Conservation (phyloP, 192 early-diverging fungal species). For the Dispira simplex region DNA sequence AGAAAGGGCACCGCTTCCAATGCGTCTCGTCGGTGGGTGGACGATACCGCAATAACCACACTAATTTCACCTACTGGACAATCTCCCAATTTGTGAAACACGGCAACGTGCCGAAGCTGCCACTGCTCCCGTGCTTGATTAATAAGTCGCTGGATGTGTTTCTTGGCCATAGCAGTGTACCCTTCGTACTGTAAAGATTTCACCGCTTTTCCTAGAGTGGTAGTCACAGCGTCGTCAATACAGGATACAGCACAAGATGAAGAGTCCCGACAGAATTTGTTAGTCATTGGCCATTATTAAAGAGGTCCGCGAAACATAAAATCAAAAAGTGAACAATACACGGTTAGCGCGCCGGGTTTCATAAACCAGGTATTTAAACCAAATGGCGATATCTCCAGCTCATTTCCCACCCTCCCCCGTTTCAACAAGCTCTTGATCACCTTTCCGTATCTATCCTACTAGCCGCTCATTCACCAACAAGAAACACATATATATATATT, state of each 20-base stretch:
- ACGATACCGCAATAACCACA: constrained; percentile 67
- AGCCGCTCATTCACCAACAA: too few species aligned
- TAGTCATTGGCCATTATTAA: neutral
- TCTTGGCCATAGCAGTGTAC: constrained; percentile 75
- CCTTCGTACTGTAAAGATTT: constrained; percentile 68
- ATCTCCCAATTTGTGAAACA: constrained; percentile 66
- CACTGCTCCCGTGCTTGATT: constrained; percentile 44
- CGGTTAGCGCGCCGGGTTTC: neutral
- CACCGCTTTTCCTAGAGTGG: constrained; percentile 42
- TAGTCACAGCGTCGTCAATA: neutral
- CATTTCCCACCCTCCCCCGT: neutral
- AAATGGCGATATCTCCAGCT: neutral
- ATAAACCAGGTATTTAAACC: neutral
- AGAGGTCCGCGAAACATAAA: neutral
- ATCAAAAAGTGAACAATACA: constrained; percentile 8
- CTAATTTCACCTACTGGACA: constrained; percentile 69
- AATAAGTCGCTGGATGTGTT: constrained; percentile 45
- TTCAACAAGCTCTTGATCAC: neutral
- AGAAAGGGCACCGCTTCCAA: constrained; percentile 63
- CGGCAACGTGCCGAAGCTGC: constrained; percentile 44
- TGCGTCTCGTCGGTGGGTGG: constrained; percentile 63
- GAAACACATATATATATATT: neutral
- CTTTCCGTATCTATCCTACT: neutral
- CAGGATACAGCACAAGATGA: constrained; percentile 9
- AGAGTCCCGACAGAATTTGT: neutral